Evolutionary conservation across 1,284 basidiomycete species (phyloP), one percentile per base, ranked within the genome.

Genomic region (Irpex sp.): DNA sequence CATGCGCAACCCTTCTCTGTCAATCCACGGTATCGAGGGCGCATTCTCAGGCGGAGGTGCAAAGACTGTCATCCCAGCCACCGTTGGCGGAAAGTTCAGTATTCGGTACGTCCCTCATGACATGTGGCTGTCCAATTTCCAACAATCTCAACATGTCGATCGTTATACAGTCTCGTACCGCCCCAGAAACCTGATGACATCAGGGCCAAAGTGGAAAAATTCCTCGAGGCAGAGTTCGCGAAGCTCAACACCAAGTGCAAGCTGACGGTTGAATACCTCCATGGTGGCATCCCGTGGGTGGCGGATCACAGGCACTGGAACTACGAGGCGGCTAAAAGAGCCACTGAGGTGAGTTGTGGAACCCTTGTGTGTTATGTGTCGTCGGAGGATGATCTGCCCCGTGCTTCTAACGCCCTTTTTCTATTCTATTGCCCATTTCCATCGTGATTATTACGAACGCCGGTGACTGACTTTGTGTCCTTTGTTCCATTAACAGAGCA

Each of bases 1-100:
- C 69, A 94, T 94, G 93, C 84, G 91, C 58, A 85, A 89, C 76
- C 94, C 96, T 1, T 92, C 89, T 65, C 84, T 99, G 64, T 97
- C 94, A 3, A 79, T 99, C 15, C 97, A 99, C 77, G 97, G 97
- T 31, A 97, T 99, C 72, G 95, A 98, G 77, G 97, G 97, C 62
- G 97, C 96, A 4, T 98, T 98, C 82, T 93, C 88, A 65, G 92
- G 91, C 4, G 83, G 85, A 0, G 94, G 94, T 5, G 88, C 86
- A 55, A 97, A 97, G 86, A 99, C 97, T 0, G 97, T 99, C 73
- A 99, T 99, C 77, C 97, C 82, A 0, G 93, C 93, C 44, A 89
- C 89, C 64, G 94, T 98, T 34, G 82, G 88, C 8, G 97, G 96
- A 60, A 98, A 97, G 78, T 98, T 97, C 81, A 95, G 92, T 70